A percentile compares a stretch with the other conserved stretches of the same genome.
Evolutionary conservation across 2,329 filamentous ascomycete species (phyloP).

Genomic region (Botrytis cinerea): DNA sequence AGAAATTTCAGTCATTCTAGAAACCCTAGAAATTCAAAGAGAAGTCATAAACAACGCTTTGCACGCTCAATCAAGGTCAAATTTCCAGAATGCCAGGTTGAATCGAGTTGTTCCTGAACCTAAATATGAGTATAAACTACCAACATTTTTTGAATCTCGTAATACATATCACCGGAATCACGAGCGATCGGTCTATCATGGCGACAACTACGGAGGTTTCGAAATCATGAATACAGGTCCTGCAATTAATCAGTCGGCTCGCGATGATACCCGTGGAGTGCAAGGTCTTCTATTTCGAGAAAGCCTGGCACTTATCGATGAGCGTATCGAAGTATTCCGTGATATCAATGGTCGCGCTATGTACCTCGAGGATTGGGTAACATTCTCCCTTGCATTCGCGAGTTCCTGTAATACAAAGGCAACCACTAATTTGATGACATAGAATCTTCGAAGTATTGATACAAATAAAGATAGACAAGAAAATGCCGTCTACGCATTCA

Average conservation of each 20-base stretch:
- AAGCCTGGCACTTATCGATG: slow-evolving; percentile 28
- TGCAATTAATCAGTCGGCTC: background rate
- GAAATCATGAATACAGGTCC: background rate
- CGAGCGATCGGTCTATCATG: background rate
- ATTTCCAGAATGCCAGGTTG: background rate
- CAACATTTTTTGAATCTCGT: background rate
- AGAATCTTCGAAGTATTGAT: slow-evolving; percentile 36
- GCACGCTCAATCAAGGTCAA: background rate
- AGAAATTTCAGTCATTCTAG: slow-evolving; percentile 32
- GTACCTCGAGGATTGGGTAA: slow-evolving; percentile 31
- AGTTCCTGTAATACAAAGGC: background rate
- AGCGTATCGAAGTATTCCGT: slow-evolving; percentile 29
- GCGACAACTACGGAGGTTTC: background rate
- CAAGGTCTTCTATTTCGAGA: slow-evolving; percentile 33
- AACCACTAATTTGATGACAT: background rate
- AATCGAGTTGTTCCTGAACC: background rate
- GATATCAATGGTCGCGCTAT: slow-evolving; percentile 30
- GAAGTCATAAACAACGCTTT: slow-evolving; percentile 20
- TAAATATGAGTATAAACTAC: slow-evolving; percentile 9
- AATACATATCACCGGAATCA: background rate
- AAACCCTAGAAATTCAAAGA: slow-evolving; percentile 31
- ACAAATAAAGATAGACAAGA: slow-evolving; percentile 38
- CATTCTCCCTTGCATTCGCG: background rate
- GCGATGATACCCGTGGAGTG: slow-evolving; percentile 26
- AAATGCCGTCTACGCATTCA: slow-evolving; percentile 40